Conservation (phyloP, 2,329 filamentous ascomycete genomes). For the Penicillium sp. region DNA sequence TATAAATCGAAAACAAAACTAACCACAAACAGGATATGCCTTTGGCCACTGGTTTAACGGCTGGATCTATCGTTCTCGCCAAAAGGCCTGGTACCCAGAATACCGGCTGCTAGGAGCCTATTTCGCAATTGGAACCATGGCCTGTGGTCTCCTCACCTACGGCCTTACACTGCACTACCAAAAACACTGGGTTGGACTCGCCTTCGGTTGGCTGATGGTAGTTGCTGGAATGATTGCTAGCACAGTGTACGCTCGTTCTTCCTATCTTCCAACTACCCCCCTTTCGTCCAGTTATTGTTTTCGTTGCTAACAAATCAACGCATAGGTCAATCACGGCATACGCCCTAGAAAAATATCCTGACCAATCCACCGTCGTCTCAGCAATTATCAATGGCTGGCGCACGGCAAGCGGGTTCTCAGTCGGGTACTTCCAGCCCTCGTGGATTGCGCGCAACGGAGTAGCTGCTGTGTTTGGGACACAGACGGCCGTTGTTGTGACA, state of each 20-base stretch:
- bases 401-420: conserved; percentile 44
- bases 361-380: conserved; percentile 39
- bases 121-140: conserved; percentile 38
- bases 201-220: conserved; percentile 45
- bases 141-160: conserved; percentile 38
- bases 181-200: conserved; percentile 44
- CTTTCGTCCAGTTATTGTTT: not conserved
- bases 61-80: conserved; percentile 35
- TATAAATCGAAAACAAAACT: not conserved
- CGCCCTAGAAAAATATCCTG: conserved; percentile 42
- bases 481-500: conserved; percentile 36
- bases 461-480: conserved; percentile 40
- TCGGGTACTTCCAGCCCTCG: conserved; percentile 44
- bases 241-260: conserved; percentile 34
- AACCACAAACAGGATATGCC: conserved; percentile 30
- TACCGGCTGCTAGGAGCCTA: conserved; percentile 44
- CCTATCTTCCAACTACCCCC: not conserved
- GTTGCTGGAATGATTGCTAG: conserved; percentile 42
- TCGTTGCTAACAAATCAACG: conserved; percentile 1
- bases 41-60: conserved; percentile 44
- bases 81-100: conserved; percentile 35
- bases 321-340: conserved; percentile 41
- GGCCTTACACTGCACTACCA: conserved; percentile 40
- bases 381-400: conserved; percentile 48
- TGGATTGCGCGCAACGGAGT: conserved; percentile 40